Conservation (phyloP, 148 eudicot genomes). For the Chenopodium suecicum region DNA sequence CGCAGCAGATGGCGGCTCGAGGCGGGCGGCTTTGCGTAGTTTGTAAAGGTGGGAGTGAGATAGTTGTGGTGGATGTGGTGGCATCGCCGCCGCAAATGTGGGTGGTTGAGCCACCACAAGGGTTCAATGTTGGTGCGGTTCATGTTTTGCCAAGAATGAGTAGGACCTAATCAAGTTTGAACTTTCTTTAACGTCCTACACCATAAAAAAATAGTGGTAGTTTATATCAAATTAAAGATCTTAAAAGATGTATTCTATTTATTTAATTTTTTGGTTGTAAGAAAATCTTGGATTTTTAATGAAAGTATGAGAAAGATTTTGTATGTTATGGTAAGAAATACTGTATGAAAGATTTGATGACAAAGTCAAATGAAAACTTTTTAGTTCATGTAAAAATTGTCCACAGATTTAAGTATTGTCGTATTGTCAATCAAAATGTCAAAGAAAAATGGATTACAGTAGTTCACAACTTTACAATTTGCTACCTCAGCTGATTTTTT, state of each 20-base stretch:
- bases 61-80: slow-evolving; percentile 67
- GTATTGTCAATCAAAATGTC: background rate
- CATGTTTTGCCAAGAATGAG: slow-evolving; percentile 62
- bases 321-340: background rate
- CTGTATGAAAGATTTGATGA: background rate
- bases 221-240: background rate
- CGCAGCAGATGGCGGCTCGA: slow-evolving; percentile 51
- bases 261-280: background rate
- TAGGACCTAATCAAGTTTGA: background rate
- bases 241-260: background rate
- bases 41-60: slow-evolving; percentile 34
- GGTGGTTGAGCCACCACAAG: slow-evolving; percentile 52
- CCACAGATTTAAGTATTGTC: background rate
- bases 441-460: background rate
- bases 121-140: slow-evolving; percentile 40
- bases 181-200: background rate
- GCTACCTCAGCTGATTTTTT: background rate
- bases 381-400: background rate
- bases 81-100: slow-evolving; percentile 36
- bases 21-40: slow-evolving; percentile 68
- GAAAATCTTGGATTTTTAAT: background rate
- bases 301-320: background rate
- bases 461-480: background rate
- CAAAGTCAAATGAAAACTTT: background rate
- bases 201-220: background rate